phyloP scores from a whole-genome alignment of 805 yeast genomes.

The Henningerozyma blattae region DNA sequence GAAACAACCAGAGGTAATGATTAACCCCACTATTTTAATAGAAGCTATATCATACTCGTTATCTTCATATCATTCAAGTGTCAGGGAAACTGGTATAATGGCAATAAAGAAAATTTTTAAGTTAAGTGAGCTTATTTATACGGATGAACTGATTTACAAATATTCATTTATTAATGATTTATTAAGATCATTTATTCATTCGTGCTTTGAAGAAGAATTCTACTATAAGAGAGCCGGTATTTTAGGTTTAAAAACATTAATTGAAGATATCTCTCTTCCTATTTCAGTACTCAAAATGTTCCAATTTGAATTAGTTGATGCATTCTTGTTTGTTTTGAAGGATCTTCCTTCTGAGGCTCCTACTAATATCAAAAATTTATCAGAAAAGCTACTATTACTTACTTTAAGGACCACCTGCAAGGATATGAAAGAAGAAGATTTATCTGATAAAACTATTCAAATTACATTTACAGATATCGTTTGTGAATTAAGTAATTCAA shows the following conservation, averaged over 20 bases:
- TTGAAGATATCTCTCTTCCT: slow-evolving; percentile 57
- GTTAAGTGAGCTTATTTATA: slow-evolving; percentile 56
- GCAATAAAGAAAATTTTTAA: slow-evolving; percentile 52
- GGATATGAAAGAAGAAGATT: slow-evolving; percentile 46
- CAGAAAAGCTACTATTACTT: slow-evolving; percentile 53
- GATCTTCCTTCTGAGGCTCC: slow-evolving; percentile 90
- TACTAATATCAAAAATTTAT: slow-evolving; percentile 56
- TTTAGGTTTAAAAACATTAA: slow-evolving; percentile 63
- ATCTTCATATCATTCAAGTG: slow-evolving; percentile 61
- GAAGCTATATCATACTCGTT: slow-evolving; percentile 71
- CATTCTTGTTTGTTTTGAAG: slow-evolving; percentile 78
- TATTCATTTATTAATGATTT: slow-evolving; percentile 68
- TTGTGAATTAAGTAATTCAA: slow-evolving; percentile 85
- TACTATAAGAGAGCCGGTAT: slow-evolving; percentile 84
- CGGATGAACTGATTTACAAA: slow-evolving; percentile 52
- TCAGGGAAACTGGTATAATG: slow-evolving; percentile 57
- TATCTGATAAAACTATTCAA: slow-evolving; percentile 57
- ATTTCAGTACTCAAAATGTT: slow-evolving; percentile 60
- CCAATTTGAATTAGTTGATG: slow-evolving; percentile 75
- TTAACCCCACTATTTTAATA: slow-evolving; percentile 59
- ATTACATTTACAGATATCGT: slow-evolving; percentile 81
- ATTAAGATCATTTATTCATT: slow-evolving; percentile 75
- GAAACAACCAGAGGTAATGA: slow-evolving; percentile 61
- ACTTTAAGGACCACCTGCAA: slow-evolving; percentile 56
- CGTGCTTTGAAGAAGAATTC: slow-evolving; percentile 83